Conservation (phyloP, 495 filamentous ascomycete species). For the Xylaria telfairii region DNA sequence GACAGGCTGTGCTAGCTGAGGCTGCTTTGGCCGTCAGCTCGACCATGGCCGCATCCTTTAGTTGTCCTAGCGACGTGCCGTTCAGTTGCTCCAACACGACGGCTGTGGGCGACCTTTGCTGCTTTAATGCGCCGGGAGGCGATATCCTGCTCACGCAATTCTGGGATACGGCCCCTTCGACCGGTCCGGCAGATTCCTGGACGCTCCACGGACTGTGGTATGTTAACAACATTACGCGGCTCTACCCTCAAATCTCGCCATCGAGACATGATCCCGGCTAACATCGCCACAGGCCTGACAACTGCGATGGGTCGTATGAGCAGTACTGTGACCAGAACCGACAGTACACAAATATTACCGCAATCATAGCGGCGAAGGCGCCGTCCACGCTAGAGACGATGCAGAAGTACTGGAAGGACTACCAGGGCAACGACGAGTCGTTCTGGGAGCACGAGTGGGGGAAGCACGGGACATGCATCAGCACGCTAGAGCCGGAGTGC, state of each 20-base stretch:
- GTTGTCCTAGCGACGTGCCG: conserved; percentile 38
- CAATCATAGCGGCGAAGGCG: conserved; percentile 31
- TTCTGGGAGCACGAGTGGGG: conserved; percentile 86
- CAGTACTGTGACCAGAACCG: conserved; percentile 68
- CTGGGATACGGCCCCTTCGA: conserved; percentile 75
- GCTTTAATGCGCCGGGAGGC: conserved; percentile 80
- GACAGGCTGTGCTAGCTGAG: neutral
- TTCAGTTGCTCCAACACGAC: conserved; percentile 50
- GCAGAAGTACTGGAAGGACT: conserved; percentile 72
- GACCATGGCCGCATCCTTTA: conserved; percentile 22
- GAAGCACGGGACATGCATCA: conserved; percentile 77
- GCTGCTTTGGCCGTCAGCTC: conserved; percentile 13
- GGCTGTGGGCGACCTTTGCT: conserved; percentile 63
- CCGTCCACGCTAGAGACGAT: conserved; percentile 62
- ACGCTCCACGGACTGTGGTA: conserved; percentile 81
- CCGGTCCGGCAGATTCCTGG: conserved; percentile 77
- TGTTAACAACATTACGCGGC: conserved; percentile 11
- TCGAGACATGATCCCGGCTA: conserved; percentile 13
- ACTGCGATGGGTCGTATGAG: conserved; percentile 78
- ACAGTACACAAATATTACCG: conserved; percentile 70
- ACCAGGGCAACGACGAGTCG: conserved; percentile 59
- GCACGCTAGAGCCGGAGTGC: conserved; percentile 71
- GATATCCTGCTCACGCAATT: conserved; percentile 81
- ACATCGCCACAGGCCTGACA: conserved; percentile 61
- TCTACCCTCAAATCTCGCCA: neutral